phyloP scores from a whole-genome alignment of 441 rosid species.

The Manihot esculenta region DNA sequence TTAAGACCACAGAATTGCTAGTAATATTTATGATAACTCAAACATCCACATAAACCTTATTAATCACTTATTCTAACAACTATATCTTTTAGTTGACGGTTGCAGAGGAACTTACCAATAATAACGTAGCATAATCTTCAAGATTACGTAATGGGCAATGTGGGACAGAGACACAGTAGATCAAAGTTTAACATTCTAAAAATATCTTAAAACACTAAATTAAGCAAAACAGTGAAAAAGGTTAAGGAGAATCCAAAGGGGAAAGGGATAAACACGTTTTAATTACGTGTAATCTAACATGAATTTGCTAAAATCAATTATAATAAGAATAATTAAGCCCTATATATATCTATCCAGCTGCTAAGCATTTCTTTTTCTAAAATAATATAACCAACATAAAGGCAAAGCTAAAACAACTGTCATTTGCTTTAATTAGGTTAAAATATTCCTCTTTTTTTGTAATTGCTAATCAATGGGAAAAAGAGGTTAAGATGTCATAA shows the following conservation, averaged over 20 bases:
- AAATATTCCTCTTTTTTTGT: constrained; percentile 24
- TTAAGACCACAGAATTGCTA: too few species aligned
- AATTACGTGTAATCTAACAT: constrained; percentile 33
- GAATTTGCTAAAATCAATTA: constrained; percentile 13
- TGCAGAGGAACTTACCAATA: too few species aligned
- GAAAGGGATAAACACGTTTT: constrained; percentile 11
- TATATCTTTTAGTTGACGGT: too few species aligned
- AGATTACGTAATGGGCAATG: constrained; percentile 17
- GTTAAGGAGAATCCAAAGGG: constrained; percentile 34
- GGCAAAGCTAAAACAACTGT: constrained; percentile 40
- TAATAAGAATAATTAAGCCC: constrained; percentile 19
- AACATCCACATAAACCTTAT: too few species aligned
- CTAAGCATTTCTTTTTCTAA: constrained; percentile 31
- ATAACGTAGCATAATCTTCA: constrained; percentile 26
- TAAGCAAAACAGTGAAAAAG: constrained; percentile 25
- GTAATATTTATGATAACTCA: too few species aligned
- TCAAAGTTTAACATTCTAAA: constrained; percentile 9
- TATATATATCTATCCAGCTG: constrained; percentile 60
- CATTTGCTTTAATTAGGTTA: constrained; percentile 48
- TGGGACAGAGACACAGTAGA: constrained; percentile 24
- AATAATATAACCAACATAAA: constrained; percentile 26
- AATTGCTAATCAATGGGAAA: constrained; percentile 18
- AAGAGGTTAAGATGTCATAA: constrained; percentile 25
- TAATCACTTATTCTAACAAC: too few species aligned
- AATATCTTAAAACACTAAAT: constrained; percentile 28